Evolutionary conservation across 768 basidiomycete genomes (phyloP), one percentile per base, ranked within the genome.

Genomic region (Neoboletus brunneissimus): DNA sequence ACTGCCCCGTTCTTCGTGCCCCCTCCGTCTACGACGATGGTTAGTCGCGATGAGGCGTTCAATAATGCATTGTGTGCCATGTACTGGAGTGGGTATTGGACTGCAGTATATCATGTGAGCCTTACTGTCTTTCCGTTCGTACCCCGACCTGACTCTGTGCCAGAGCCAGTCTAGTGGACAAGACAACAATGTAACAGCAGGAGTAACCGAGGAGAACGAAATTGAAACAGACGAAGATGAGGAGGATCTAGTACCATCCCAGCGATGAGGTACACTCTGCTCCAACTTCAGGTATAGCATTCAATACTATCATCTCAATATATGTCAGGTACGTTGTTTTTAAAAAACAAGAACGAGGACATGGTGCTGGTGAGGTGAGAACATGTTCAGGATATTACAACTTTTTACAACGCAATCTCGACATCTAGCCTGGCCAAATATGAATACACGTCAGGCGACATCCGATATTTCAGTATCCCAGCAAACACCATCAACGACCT

Each of bases 11-110:
- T 68, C 40, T 68, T 66, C 52, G 48, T 72, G 3, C 74, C 75
- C 22, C 62, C 67, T 18, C 66, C 72, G 15, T 61, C 72, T 7
- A 76, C 72, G 9, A 60, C 67, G 2, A 73, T 75, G 68, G 81
- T 84, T 18, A 79, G 77, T 59, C 83, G 81, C 61, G 88, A 92
- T 58, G 88, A 92, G 63, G 89, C 89, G 1, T 92, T 92, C 70
- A 76, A 79, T 25, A 83, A 84, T 47, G 91, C 89, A 5, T 61
- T 91, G 64, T 80, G 78, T 31, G 89, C 91, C 18, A 91, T 88
- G 84, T 93, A 92, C 68, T 92, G 91, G 90, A 77, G 79, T 23
- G 91, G 90, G 20, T 93, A 92, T 68, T 93, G 90, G 89, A 90
- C 89, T 3, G 89, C 89, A 1, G 79, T 91, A 46, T 92, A 91